Evolutionary conservation across 176 grass and related monocot species (phyloP).

Genomic region (Carex littledalei): DNA sequence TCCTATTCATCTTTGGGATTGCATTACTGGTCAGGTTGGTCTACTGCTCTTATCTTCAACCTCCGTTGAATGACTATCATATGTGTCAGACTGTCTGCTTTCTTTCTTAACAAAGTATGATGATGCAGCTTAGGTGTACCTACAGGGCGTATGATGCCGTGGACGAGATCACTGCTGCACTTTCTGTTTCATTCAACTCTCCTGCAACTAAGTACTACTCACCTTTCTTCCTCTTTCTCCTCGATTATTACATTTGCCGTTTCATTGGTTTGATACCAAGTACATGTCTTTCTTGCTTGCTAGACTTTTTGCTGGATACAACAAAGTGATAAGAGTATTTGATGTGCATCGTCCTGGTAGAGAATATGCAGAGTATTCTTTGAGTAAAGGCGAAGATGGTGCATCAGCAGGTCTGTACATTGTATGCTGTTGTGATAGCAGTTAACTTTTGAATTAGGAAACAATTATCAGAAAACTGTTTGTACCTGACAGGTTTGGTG

Average conservation of each 20-base stretch:
- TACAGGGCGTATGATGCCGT: conserved; percentile 93
- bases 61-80: neutral
- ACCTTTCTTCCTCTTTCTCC: conserved; percentile 12
- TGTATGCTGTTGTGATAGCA: neutral
- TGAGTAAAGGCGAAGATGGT: conserved; percentile 62
- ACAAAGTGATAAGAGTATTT: conserved; percentile 88
- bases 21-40: conserved; percentile 63
- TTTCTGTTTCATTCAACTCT: conserved; percentile 90
- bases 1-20: conserved; percentile 96
- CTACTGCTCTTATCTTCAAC: neutral
- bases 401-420: conserved; percentile 46
- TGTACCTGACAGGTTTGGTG: conserved; percentile 52
- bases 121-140: conserved; percentile 75
- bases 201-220: conserved; percentile 63
- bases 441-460: neutral
- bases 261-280: neutral
- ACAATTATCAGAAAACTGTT: neutral
- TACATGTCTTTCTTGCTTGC: conserved; percentile 25
- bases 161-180: conserved; percentile 88
- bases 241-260: neutral
- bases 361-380: conserved; percentile 78
- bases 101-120: neutral
- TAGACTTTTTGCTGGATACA: conserved; percentile 98
- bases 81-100: neutral
- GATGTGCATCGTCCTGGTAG: conserved; percentile 92